Evolutionary conservation across 345 rosid genomes (phyloP), one percentile per base, ranked within the genome.

Genomic region (Noccaea bulbosa): DNA sequence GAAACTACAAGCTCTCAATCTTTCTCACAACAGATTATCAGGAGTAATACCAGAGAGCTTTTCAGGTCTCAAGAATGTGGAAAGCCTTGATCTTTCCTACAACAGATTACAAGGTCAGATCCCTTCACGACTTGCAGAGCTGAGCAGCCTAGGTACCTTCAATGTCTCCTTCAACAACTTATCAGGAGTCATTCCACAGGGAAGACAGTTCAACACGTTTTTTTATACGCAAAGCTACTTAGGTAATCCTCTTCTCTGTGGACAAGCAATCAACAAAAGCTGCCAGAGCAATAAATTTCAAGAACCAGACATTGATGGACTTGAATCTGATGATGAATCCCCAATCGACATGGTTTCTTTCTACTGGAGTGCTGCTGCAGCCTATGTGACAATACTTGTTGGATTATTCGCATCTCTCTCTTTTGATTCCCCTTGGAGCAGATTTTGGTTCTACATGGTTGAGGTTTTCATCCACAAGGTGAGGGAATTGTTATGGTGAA

Each of bases 11-110:
- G 46, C 72, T 0, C 35, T 79, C 15, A 81, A 80, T 51, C 17
- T 83, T 0, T 80, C 86, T 4, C 65, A 67, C 62, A 84, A 84
- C 5, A 35, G 44, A 0, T 49, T 80, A 8, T 46, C 58, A 7
- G 58, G 58, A 0, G 3, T 45, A 2, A 71, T 82, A 32, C 88
- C 86, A 6, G 0, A 5, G 3, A 73, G 75, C 0, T 59, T 82
- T 30, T 73, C 81, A 27, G 67, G 69, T n/a, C 33, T 82, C 3
- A 47, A 11, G 1, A 10, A 73, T 1, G 2, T 85, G 5, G 85
- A 85, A 49, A 79, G 82, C 20, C 73, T 83, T 48, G 85, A 79
- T 46, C 62, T 65, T 4, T 66, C 61, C 5, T 66, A 14, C 51
- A 67, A 67, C 32, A 40, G 8, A 0, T 24, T 52, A 39, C 71